A percentile compares a stretch with the other conserved stretches of the same genome.
Evolutionary conservation across 352 stramenopile species (phyloP).

Genomic region (Aphanomyces invadans): DNA sequence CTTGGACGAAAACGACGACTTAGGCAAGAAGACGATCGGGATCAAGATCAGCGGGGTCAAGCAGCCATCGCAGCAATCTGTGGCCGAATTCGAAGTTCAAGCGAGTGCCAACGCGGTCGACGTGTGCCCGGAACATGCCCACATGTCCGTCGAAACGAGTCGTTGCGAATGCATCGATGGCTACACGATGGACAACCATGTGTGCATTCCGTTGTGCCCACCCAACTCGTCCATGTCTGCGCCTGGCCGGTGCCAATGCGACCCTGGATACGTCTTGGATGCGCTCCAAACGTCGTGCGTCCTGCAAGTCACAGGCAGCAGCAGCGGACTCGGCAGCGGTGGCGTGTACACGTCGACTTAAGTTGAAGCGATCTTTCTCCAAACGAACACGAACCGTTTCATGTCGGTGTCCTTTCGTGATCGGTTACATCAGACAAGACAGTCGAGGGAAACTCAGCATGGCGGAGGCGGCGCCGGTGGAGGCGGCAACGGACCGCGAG

Average conservation of each 20-base stretch:
- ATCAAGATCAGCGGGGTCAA: constrained; percentile 25
- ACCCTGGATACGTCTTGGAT: constrained; percentile 15
- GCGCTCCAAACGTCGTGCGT: constrained; percentile 11
- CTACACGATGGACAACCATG: constrained; percentile 8
- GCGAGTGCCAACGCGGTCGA: not conserved
- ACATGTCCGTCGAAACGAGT: not conserved
- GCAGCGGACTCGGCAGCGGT: not conserved
- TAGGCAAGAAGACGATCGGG: constrained; percentile 20
- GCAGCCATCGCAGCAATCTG: not conserved
- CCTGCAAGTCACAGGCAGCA: not conserved
- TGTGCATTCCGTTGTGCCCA: constrained; percentile 9
- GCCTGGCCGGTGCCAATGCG: constrained; percentile 18
- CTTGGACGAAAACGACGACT: not conserved
- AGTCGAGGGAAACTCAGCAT: too few relatives aligned
- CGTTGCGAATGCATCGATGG: constrained; percentile 17
- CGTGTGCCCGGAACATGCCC: constrained; percentile 1
- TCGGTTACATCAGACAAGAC: not conserved
- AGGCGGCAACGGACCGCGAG: not conserved
- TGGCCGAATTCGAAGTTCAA: not conserved
- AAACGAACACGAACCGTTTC: too few relatives aligned
- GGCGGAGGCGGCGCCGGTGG: not conserved
- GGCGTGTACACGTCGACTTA: not conserved
- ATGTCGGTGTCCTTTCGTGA: too few relatives aligned
- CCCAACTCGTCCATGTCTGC: constrained; percentile 14
- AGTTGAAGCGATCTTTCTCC: too few relatives aligned